Conservation (phyloP, 345 rosid species). For the Brassica nigra region DNA sequence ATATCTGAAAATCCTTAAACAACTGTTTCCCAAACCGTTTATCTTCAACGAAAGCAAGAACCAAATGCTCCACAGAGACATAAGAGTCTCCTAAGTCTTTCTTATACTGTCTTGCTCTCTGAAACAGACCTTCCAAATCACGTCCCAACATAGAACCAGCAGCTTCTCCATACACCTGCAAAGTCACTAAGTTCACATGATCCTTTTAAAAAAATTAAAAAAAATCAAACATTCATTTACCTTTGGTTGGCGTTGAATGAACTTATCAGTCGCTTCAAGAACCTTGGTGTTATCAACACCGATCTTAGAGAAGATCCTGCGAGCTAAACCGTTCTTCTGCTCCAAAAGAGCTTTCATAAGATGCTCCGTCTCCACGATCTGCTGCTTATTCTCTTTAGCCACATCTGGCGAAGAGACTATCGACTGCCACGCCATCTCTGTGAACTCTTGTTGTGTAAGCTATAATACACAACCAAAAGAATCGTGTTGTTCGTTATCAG, state of each 20-base stretch:
- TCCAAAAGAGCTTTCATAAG: slow-evolving; percentile 89
- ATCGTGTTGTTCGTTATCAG: not conserved
- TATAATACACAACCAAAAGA: slow-evolving; percentile 34
- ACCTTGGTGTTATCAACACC: slow-evolving; percentile 90
- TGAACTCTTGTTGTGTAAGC: slow-evolving; percentile 92
- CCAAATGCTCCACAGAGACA: slow-evolving; percentile 94
- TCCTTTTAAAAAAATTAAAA: no score
- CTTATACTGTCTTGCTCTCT: slow-evolving; percentile 82
- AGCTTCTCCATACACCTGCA: slow-evolving; percentile 81
- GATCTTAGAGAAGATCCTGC: slow-evolving; percentile 77
- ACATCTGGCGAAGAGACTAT: slow-evolving; percentile 92
- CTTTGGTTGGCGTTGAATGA: slow-evolving; percentile 92
- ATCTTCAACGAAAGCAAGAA: slow-evolving; percentile 79
- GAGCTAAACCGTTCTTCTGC: slow-evolving; percentile 98
- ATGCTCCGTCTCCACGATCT: slow-evolving; percentile 98
- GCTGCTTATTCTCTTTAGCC: slow-evolving; percentile 96
- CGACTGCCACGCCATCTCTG: slow-evolving; percentile 99
- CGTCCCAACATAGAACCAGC: slow-evolving; percentile 96
- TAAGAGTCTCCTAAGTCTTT: slow-evolving; percentile 87
- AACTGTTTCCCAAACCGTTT: slow-evolving; percentile 87
- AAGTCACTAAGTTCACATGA: no score
- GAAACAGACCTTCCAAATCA: slow-evolving; percentile 81
- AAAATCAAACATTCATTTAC: slow-evolving; percentile 34
- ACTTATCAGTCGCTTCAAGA: slow-evolving; percentile 86
- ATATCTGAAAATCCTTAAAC: slow-evolving; percentile 78